Evolutionary conservation across 352 stramenopile species (phyloP), one percentile per base, ranked within the genome.

Genomic region (Globisporangium takayamanum): DNA sequence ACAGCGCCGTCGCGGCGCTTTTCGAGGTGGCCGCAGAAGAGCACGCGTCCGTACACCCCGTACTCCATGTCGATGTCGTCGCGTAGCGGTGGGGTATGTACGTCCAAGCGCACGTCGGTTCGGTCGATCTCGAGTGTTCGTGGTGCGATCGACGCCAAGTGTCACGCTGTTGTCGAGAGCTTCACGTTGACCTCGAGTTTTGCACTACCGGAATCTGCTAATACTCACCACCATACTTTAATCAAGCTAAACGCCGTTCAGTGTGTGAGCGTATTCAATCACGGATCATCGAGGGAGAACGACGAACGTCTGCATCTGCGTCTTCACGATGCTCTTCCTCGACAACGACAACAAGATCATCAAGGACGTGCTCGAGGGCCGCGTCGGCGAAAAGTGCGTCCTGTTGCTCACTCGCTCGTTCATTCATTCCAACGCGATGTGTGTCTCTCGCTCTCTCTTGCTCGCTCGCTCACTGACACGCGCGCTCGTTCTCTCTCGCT

Each of bases 281-380:
- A 20, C 41, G 41, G 41, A n/a, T 20, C 15, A 46, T 8, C 41
- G 14, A 46, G 41, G 15, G 18, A 46, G 18, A 18, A n/a, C 41
- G 41, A 16, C 16, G 3, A 46, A 44, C 37, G 39, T 14, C 39
- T 44, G 48, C 45, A 10, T 26, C 45, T 28, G 28, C 45, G 18
- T 26, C 47, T 16, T 14, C 18, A 36, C 26, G 44, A 94, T 94
- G 84, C 68, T 94, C 53, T 91, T 91, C 69, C 72, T 94, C 30
- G 84, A 94, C 66, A 72, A 79, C 59, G 82, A 92, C 68, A 92
- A 91, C 76, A 94, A 94, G 77, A 92, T 94, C 65, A 78, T 94
- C 42, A 90, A 92, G 70, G 82, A 92, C 69, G 80, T 94, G 50
- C 68, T 94, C 10, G 67, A 82, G 55, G 78, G 75, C 22, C 82